Evolutionary conservation across 2,329 filamentous ascomycete genomes (phyloP).

Genomic region (Harringtonia aguacate): DNA sequence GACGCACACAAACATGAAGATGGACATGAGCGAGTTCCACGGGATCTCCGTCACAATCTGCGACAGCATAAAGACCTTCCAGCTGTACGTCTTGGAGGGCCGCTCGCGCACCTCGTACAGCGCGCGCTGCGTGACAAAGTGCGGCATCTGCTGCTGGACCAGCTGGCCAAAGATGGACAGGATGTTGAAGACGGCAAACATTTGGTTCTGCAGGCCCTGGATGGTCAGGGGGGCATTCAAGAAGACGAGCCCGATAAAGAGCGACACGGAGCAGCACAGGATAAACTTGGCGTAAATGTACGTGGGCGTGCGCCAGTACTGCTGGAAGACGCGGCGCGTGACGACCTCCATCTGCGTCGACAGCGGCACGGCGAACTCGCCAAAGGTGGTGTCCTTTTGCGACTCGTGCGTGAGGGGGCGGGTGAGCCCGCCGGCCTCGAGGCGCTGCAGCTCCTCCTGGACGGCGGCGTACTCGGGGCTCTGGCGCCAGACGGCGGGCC

Average conservation of each 20-base stretch:
- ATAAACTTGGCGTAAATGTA: slow-evolving; percentile 78
- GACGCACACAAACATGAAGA: slow-evolving; percentile 56
- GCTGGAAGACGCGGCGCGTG: slow-evolving; percentile 72
- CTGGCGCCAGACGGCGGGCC: slow-evolving; percentile 36
- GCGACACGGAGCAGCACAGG: slow-evolving; percentile 52
- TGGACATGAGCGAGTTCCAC: slow-evolving; percentile 65
- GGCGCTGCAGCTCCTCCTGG: slow-evolving; percentile 36
- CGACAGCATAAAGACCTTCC: slow-evolving; percentile 73
- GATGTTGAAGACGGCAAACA: slow-evolving; percentile 78
- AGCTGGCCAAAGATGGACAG: slow-evolving; percentile 71
- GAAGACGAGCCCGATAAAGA: slow-evolving; percentile 79
- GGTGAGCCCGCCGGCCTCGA: slow-evolving; percentile 2
- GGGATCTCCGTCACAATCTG: slow-evolving; percentile 77
- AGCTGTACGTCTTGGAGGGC: slow-evolving; percentile 72
- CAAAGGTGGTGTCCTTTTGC: too few relatives aligned
- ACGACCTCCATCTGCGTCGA: slow-evolving; percentile 55
- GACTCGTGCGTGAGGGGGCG: slow-evolving; percentile 41
- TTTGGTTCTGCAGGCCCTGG: slow-evolving; percentile 72
- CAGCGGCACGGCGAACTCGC: slow-evolving; percentile 74
- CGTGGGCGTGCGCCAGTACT: slow-evolving; percentile 81
- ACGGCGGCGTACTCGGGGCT: slow-evolving; percentile 58
- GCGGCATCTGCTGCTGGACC: slow-evolving; percentile 71
- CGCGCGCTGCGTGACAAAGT: slow-evolving; percentile 72
- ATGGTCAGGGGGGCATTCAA: slow-evolving; percentile 58
- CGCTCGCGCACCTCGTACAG: slow-evolving; percentile 78